Evolutionary conservation across 208 protist species (phyloP).

Genomic region (Wallacemonas collosoma): DNA sequence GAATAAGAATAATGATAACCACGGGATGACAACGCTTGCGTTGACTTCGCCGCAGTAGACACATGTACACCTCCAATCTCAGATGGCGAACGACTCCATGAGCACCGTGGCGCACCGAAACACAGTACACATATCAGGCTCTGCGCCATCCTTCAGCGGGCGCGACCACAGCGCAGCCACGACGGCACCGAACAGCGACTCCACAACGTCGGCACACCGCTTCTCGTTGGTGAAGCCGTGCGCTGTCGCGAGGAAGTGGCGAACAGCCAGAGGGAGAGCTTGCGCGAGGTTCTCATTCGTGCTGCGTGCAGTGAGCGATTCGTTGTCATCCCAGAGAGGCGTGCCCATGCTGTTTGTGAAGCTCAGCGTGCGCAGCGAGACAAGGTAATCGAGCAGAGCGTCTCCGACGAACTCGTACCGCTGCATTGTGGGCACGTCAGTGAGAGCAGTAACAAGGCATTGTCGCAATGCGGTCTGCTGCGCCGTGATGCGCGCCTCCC

Average conservation of each 20-base stretch:
- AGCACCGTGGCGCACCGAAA: constrained; percentile 26
- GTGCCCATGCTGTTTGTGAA: constrained; percentile 10
- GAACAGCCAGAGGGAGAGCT: constrained; percentile 29
- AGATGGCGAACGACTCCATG: constrained; percentile 17
- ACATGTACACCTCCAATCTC: background rate
- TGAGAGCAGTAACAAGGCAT: constrained; percentile 34
- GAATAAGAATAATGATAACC: background rate
- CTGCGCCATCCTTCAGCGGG: constrained; percentile 20
- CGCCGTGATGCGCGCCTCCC: constrained; percentile 1
- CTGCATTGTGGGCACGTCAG: constrained; percentile 30
- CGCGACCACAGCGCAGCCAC: constrained; percentile 46
- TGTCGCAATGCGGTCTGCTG: constrained; percentile 22
- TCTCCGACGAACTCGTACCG: constrained; percentile 53
- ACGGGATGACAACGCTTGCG: too few species aligned
- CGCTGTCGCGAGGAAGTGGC: constrained; percentile 24
- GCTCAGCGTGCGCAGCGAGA: constrained; percentile 21
- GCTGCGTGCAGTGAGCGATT: constrained; percentile 19
- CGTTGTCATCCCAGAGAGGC: constrained; percentile 18
- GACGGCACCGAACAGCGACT: constrained; percentile 56
- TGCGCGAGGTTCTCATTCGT: constrained; percentile 26
- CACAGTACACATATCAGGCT: constrained; percentile 21
- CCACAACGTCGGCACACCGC: constrained; percentile 45
- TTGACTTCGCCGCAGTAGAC: too few species aligned
- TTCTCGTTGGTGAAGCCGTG: constrained; percentile 37
- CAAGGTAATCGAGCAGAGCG: constrained; percentile 51